phyloP scores from a whole-genome alignment of 495 filamentous ascomycete species.

The Apiosordaria backusii region DNA sequence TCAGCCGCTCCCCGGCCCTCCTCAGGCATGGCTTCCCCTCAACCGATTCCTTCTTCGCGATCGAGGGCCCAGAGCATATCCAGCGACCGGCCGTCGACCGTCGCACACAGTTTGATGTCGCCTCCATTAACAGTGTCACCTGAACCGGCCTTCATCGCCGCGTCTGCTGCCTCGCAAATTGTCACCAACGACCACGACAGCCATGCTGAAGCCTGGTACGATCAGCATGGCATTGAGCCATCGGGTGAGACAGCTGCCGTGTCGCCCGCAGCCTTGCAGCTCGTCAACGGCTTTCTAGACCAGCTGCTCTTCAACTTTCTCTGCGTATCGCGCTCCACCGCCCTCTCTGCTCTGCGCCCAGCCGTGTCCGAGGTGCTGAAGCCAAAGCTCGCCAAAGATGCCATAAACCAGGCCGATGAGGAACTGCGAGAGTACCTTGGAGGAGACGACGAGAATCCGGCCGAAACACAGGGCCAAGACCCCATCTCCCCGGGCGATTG shows the following conservation, averaged over 20 bases:
- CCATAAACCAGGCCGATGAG: slow-evolving; percentile 82
- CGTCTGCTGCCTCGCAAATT: slow-evolving; percentile 85
- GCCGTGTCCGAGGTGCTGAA: slow-evolving; percentile 86
- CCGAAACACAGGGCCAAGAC: slow-evolving; percentile 53
- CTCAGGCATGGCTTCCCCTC: slow-evolving; percentile 37
- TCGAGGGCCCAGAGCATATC: slow-evolving; percentile 52
- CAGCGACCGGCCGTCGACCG: slow-evolving; percentile 51
- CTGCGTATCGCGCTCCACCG: slow-evolving; percentile 73
- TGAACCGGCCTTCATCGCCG: slow-evolving; percentile 81
- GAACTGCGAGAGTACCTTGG: slow-evolving; percentile 86
- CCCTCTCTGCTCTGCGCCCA: slow-evolving; percentile 70
- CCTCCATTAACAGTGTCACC: slow-evolving; percentile 67
- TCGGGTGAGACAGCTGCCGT: slow-evolving; percentile 68
- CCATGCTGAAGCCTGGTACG: slow-evolving; percentile 61
- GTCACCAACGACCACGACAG: slow-evolving; percentile 82
- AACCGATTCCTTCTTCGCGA: slow-evolving; percentile 33
- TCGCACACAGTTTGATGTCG: slow-evolving; percentile 53
- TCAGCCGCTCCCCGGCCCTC: slow-evolving; percentile 41
- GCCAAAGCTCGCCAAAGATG: slow-evolving; percentile 79
- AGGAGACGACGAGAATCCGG: slow-evolving; percentile 65
- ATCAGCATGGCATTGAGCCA: slow-evolving; percentile 60
- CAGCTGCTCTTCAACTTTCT: slow-evolving; percentile 89
- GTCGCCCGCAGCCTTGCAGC: slow-evolving; percentile 66
- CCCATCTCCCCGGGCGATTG: slow-evolving; percentile 58
- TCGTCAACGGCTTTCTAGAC: slow-evolving; percentile 92